A percentile compares a stretch with the other conserved stretches of the same genome.
phyloP scores from a whole-genome alignment of 1,284 basidiomycete species.

The Sporisorium graminicola region DNA sequence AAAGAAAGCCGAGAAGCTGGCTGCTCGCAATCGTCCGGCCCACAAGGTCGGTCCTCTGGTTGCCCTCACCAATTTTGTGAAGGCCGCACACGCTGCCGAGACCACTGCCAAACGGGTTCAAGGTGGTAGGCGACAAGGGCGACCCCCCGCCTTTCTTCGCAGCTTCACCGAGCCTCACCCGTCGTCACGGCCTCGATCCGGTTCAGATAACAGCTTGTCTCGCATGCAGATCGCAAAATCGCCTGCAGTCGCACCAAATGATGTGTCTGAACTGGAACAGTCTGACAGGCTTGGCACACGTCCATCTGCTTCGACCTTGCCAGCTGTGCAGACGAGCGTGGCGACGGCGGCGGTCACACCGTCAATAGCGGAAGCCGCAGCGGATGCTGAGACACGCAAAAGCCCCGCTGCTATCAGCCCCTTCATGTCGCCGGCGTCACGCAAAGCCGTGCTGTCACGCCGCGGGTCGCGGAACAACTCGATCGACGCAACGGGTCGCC shows the following conservation, averaged over 20 bases:
- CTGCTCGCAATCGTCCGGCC: conserved; percentile 61
- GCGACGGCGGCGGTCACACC: conserved; percentile 1
- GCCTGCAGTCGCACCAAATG: neutral
- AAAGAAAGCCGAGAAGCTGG: conserved; percentile 56
- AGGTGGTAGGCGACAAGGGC: conserved; percentile 5
- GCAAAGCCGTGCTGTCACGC: conserved; percentile 26
- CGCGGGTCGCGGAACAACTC: conserved; percentile 37
- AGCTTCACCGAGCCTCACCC: conserved; percentile 36
- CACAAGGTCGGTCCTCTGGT: conserved; percentile 64
- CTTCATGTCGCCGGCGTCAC: conserved; percentile 24
- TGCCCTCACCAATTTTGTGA: conserved; percentile 66
- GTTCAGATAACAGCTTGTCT: conserved; percentile 9
- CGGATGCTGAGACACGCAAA: conserved; percentile 20
- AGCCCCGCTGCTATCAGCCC: conserved; percentile 31
- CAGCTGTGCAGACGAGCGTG: neutral
- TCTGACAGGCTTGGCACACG: neutral
- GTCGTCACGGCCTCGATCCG: conserved; percentile 1
- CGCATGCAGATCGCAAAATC: neutral
- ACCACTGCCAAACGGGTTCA: conserved; percentile 24
- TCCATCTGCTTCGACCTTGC: conserved; percentile 6
- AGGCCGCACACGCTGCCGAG: conserved; percentile 66
- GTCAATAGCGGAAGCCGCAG: neutral
- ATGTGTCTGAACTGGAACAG: neutral
- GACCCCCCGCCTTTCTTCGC: conserved; percentile 26
- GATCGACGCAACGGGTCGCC: conserved; percentile 30